phyloP scores from a whole-genome alignment of 257 asterid genomes.

The Lycium ferocissimum region DNA sequence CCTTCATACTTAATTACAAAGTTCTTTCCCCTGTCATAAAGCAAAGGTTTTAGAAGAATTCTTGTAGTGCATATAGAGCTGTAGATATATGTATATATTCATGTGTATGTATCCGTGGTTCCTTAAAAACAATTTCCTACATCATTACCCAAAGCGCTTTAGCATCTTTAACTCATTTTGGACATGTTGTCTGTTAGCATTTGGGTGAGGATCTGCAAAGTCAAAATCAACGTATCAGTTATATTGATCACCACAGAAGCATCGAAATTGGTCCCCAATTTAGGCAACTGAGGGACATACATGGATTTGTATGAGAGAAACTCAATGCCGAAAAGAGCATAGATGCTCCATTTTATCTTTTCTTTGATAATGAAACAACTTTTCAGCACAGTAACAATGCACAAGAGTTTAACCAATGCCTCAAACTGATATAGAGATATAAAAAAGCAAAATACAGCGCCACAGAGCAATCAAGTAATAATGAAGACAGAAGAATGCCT shows the following conservation, averaged over 20 bases:
- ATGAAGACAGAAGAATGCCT: constrained; percentile 14
- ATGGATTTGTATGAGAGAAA: not conserved
- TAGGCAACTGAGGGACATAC: not conserved
- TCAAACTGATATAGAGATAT: not conserved
- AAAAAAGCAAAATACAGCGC: not conserved
- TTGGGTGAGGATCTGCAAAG: constrained; percentile 82
- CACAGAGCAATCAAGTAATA: constrained; percentile 11
- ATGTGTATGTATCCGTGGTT: not conserved
- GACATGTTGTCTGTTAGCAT: constrained; percentile 74
- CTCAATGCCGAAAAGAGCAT: not conserved
- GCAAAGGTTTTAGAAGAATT: constrained; percentile 27
- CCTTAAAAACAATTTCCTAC: not conserved
- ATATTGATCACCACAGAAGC: constrained; percentile 27
- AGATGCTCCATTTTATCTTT: constrained; percentile 22
- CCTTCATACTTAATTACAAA: constrained; percentile 83
- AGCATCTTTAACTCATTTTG: constrained; percentile 90
- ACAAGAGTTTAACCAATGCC: not conserved
- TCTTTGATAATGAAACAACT: constrained; percentile 16
- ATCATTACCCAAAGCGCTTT: constrained; percentile 83
- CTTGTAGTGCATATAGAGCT: constrained; percentile 15
- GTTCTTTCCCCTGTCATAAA: constrained; percentile 75
- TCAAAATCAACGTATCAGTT: constrained; percentile 23
- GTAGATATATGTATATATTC: constrained; percentile 25
- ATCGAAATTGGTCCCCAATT: constrained; percentile 21
- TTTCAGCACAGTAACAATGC: not conserved